Conservation (phyloP, 2,329 filamentous ascomycete genomes). For the Penicillium janthinellum region DNA sequence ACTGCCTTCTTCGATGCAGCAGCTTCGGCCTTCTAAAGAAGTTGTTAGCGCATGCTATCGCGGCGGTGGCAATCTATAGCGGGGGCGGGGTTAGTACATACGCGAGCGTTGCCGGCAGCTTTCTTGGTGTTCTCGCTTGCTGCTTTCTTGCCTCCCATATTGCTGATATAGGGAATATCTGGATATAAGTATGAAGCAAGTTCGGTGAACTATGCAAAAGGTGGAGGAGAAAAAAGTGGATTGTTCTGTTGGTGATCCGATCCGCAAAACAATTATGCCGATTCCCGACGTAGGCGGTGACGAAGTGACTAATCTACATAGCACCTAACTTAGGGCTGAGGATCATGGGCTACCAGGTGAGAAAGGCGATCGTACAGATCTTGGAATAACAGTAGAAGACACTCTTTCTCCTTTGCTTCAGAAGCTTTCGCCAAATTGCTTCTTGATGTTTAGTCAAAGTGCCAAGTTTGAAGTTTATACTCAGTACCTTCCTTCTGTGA, state of each 20-base stretch:
- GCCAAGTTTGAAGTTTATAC: not conserved
- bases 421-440: not conserved
- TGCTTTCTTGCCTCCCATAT: constrained; percentile 72
- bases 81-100: constrained; percentile 37
- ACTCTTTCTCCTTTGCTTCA: not conserved
- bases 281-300: constrained; percentile 28
- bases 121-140: constrained; percentile 81
- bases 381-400: not conserved
- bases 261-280: constrained; percentile 28
- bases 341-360: too few species aligned
- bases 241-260: constrained; percentile 23
- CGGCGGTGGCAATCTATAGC: constrained; percentile 21
- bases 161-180: constrained; percentile 18
- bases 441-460: not conserved
- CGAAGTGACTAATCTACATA: constrained; percentile 7
- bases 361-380: too few species aligned
- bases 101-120: constrained; percentile 74
- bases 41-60: constrained; percentile 17
- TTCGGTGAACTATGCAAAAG: constrained; percentile 1
- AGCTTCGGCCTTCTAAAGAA: constrained; percentile 76
- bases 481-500: not conserved
- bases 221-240: constrained; percentile 17
- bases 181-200: constrained; percentile 5
- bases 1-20: constrained; percentile 77
- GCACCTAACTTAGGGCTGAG: not conserved